phyloP scores from a whole-genome alignment of 306 rosid genomes.

The Prunus mume region DNA sequence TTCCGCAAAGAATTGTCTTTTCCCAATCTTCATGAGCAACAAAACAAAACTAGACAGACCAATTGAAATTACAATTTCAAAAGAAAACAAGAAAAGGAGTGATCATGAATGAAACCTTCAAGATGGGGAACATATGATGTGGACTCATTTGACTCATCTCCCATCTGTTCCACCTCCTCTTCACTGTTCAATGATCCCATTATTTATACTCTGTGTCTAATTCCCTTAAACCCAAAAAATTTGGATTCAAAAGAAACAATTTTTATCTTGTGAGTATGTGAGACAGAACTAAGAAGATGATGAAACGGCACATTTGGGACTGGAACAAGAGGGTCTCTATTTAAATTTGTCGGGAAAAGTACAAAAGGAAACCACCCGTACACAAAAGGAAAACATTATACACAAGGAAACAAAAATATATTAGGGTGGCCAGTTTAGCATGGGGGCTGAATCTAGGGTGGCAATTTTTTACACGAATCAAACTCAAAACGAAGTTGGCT shows the following conservation, averaged over 20 bases:
- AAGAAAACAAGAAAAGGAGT: not conserved
- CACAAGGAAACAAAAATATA: not conserved
- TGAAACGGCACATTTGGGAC: no score
- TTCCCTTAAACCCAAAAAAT: not conserved
- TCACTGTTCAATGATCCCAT: conserved; percentile 73
- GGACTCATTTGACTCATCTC: conserved; percentile 42
- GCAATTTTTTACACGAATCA: not conserved
- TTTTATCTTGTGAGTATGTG: not conserved
- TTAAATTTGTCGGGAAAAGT: not conserved
- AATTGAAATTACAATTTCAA: not conserved
- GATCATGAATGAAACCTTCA: conserved; percentile 49
- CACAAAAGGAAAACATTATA: not conserved
- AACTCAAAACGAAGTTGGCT: not conserved
- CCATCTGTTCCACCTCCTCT: conserved; percentile 26
- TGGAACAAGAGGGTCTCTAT: not conserved
- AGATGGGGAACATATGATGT: conserved; percentile 69
- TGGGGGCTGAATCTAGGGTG: not conserved
- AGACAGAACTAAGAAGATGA: not conserved
- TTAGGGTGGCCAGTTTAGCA: not conserved
- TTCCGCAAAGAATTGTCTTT: not conserved
- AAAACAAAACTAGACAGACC: conserved; percentile 6
- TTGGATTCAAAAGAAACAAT: not conserved
- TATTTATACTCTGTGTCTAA: not conserved
- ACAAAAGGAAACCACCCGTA: not conserved
- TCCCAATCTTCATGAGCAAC: not conserved